Percentiles rank a stretch among this genome's conserved stretches.
phyloP scores from a whole-genome alignment of 2,329 filamentous ascomycete species.

The Penicillium griseofulvum region DNA sequence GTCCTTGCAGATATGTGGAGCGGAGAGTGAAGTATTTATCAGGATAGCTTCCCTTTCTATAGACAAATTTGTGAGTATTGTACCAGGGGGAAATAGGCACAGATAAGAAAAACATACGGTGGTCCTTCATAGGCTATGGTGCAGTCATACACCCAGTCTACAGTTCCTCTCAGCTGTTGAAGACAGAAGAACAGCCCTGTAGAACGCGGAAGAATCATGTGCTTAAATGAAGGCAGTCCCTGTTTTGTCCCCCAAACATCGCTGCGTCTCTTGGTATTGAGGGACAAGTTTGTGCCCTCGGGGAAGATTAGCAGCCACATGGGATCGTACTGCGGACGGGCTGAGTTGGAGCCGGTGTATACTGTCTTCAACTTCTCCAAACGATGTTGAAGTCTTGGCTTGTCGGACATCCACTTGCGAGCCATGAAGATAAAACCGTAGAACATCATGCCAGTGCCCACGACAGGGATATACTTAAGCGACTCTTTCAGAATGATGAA shows the following conservation, averaged over 20 bases:
- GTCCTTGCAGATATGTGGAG: constrained; percentile 84
- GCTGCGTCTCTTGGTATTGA: constrained; percentile 55
- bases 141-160: constrained; percentile 70
- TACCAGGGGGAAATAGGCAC: not conserved
- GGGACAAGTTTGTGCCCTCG: constrained; percentile 62
- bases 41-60: constrained; percentile 74
- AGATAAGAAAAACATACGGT: constrained; percentile 60
- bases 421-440: constrained; percentile 66
- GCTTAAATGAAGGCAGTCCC: constrained; percentile 56
- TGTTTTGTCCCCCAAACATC: constrained; percentile 58
- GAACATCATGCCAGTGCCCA: constrained; percentile 63
- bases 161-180: constrained; percentile 56
- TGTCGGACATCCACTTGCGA: constrained; percentile 61
- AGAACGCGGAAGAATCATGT: constrained; percentile 59
- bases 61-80: not conserved
- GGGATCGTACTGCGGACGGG: constrained; percentile 51
- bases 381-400: constrained; percentile 57
- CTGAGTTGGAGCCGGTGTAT: constrained; percentile 50
- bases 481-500: constrained; percentile 68
- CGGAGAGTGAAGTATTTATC: constrained; percentile 85
- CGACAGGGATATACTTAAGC: constrained; percentile 60
- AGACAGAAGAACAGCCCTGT: constrained; percentile 62
- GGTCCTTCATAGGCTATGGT: constrained; percentile 95
- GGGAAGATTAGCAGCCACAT: constrained; percentile 69
- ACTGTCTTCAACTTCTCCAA: constrained; percentile 55